Conservation (phyloP, 2,329 filamentous ascomycete species). For the Pseudogymnoascus sp. region DNA sequence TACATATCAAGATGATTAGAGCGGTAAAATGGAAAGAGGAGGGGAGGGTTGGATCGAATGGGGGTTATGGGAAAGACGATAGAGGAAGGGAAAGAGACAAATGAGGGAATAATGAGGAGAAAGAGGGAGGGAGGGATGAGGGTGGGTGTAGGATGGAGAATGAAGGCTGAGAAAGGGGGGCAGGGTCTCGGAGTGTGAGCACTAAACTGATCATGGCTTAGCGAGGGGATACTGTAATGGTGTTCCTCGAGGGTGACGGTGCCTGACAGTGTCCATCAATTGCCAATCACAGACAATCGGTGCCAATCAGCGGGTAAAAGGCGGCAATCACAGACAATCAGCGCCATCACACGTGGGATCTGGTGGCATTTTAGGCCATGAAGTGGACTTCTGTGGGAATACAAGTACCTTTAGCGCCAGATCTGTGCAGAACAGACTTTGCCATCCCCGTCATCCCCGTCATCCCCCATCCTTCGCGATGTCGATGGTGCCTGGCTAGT, state of each 20-base stretch:
- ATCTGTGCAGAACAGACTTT: background rate
- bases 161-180: background rate
- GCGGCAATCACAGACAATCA: background rate
- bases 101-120: background rate
- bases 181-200: background rate
- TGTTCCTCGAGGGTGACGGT: too few species aligned
- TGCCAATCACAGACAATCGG: too few species aligned
- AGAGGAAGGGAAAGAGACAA: background rate
- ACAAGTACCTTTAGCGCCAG: background rate
- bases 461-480: background rate
- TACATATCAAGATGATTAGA: background rate
- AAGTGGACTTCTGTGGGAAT: background rate
- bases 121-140: background rate
- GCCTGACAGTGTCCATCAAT: too few species aligned
- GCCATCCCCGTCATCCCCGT: background rate
- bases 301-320: background rate
- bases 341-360: background rate
- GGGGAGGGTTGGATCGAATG: too few species aligned
- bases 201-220: background rate
- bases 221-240: background rate
- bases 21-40: background rate
- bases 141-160: background rate
- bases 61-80: too few species aligned
- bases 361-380: too few species aligned
- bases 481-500: background rate